phyloP scores from a whole-genome alignment of 306 rosid genomes.

The Castanea sativa region DNA sequence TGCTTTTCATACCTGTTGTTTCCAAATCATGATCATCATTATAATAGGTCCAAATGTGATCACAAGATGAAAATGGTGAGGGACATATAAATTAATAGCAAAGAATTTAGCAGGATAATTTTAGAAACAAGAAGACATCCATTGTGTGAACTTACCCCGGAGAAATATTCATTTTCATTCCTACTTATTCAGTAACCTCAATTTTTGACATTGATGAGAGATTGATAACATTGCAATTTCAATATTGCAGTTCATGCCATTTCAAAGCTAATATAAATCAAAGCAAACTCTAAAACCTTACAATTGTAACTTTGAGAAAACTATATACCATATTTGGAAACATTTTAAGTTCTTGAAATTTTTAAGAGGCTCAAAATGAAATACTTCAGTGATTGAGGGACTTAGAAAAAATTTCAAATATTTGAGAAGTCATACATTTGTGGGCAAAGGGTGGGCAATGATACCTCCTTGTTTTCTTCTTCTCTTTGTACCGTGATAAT shows the following conservation, averaged over 20 bases:
- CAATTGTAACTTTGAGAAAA: not conserved
- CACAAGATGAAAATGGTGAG: not conserved
- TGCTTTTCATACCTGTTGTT: conserved; percentile 76
- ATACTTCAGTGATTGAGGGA: too few relatives aligned
- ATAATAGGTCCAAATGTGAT: not conserved
- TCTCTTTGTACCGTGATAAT: conserved; percentile 79
- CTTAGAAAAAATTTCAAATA: not conserved
- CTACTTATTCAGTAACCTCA: not conserved
- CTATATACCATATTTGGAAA: too few relatives aligned
- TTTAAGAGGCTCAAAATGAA: not conserved
- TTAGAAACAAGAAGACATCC: too few relatives aligned
- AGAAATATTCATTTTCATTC: not conserved
- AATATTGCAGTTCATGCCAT: not conserved
- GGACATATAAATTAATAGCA: not conserved
- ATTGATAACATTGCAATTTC: not conserved
- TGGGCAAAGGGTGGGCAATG: not conserved
- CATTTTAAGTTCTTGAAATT: not conserved
- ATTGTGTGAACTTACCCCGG: too few relatives aligned
- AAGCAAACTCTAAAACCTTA: not conserved
- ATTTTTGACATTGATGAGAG: not conserved
- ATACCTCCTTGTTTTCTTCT: conserved; percentile 90
- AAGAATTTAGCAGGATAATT: not conserved
- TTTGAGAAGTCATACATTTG: not conserved
- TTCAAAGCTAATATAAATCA: not conserved
- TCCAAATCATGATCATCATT: conserved; percentile 22